Evolutionary conservation across 108 stramenopile genomes (phyloP), one percentile per base, ranked within the genome.

Genomic region (Mayamaea pseudoterrestris): DNA sequence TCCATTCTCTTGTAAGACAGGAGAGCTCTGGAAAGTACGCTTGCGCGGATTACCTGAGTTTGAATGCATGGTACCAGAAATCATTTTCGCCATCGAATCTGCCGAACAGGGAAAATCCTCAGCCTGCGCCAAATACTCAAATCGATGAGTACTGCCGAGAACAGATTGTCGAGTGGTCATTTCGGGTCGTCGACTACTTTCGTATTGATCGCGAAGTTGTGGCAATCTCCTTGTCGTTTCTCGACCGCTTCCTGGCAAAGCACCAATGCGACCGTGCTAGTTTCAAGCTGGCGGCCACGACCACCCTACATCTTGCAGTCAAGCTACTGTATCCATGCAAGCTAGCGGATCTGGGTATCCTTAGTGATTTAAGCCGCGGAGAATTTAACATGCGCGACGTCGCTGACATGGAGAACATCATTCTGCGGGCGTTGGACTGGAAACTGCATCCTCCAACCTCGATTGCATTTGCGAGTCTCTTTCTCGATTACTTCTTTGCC

Each of bases 181-280:
- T 74, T 44, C 72, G 72, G 14, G 80, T 81, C 4, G 71, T 76
- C 11, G 80, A 81, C 46, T 71, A 81, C 69, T 76, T 76, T 52
- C 64, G 68, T 18, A 70, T 81, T 14, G 74, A 76, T 28, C 58
- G 80, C 8, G 74, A 73, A 60, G 66, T 76, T 44, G 82, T 74
- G 7, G 50, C 61, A 23, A 26, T 73, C 21, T 63, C 71, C 2
- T 26, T 75, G 17, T 65, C 60, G 23, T 58, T 74, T 44, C 47
- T 81, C 37, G 80, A 81, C 65, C 64, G 80, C 2, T 81, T 76
- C 56, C 67, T 76, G 23, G 57, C 58, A 30, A 66, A 56, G 0
- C 68, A 62, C 46, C 40, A 29, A n/a, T 68, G 73, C 35, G 72
- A 74, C 40, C 66, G 73, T 23, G 45, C 61, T 26, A 69, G 48